These are phyloP conservation scores for Celoporthe dispersa DNA, from an alignment of 2,329 filamentous ascomycete genomes.

Conservation along the genomic window DNA sequence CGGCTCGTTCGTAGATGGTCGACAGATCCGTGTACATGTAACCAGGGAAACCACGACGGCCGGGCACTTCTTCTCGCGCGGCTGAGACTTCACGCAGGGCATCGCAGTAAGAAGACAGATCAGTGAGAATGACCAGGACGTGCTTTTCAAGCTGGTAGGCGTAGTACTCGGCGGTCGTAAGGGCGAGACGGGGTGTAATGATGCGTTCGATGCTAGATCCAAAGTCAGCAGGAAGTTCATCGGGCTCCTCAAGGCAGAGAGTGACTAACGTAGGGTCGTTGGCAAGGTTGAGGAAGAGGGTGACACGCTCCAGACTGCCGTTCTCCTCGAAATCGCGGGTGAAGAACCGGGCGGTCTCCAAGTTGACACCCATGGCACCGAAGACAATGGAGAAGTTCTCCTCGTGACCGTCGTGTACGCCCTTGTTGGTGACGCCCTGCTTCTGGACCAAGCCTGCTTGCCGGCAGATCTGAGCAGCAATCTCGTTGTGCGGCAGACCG, in stretches of 20 bases:
- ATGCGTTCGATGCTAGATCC: conserved; percentile 89
- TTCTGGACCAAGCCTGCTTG: conserved; percentile 89
- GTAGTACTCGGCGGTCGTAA: conserved; percentile 99
- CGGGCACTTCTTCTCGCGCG: conserved; percentile 96
- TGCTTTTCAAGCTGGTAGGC: conserved; percentile 99
- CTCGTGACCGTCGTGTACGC: conserved; percentile 92
- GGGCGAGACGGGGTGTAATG: conserved; percentile 95
- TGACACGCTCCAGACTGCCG: conserved; percentile 95
- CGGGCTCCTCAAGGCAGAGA: not conserved
- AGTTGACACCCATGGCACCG: conserved; percentile 99
- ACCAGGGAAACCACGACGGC: conserved; percentile 98
- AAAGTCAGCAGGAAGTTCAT: conserved; percentile 26
- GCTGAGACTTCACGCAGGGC: conserved; percentile 98
- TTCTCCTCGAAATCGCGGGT: conserved; percentile 99
- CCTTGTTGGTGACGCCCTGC: conserved; percentile 83
- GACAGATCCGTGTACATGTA: conserved; percentile 99
- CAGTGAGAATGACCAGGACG: conserved; percentile 97
- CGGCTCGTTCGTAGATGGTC: conserved; percentile 98
- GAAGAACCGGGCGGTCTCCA: conserved; percentile 99
- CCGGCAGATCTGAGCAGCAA: conserved; percentile 97
- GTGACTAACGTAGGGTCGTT: conserved; percentile 90
- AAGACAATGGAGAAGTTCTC: conserved; percentile 99
- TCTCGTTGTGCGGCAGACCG: conserved; percentile 99
- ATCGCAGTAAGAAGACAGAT: conserved; percentile 97
- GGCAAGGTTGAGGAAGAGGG: conserved; percentile 97